phyloP scores from a whole-genome alignment of 495 filamentous ascomycete genomes.

The Neurospora sp. region DNA sequence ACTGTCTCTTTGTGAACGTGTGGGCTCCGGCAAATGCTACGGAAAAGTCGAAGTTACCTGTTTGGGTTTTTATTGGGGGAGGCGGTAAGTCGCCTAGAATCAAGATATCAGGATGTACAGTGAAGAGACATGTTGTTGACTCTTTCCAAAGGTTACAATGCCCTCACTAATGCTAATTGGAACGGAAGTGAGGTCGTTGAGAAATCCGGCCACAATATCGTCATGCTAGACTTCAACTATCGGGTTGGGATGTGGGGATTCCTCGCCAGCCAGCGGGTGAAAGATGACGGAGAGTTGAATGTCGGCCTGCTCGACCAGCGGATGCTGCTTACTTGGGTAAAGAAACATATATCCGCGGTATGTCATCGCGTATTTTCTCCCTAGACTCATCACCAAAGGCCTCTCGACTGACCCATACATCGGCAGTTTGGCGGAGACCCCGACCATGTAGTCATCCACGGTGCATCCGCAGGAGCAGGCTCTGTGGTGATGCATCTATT shows the following conservation, averaged over 20 bases:
- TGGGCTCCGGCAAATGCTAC: constrained; percentile 52
- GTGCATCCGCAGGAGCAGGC: constrained; percentile 61
- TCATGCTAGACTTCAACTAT: constrained; percentile 67
- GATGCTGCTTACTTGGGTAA: constrained; percentile 59
- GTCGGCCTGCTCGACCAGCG: constrained; percentile 65
- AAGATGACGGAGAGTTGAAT: constrained; percentile 47
- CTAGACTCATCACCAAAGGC: neutral
- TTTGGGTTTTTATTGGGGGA: constrained; percentile 70
- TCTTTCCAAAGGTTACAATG: constrained; percentile 41
- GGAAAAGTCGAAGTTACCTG: constrained; percentile 41
- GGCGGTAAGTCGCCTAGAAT: constrained; percentile 34
- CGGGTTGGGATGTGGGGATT: constrained; percentile 69
- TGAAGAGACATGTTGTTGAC: neutral
- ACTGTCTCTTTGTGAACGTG: constrained; percentile 69
- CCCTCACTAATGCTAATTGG: constrained; percentile 53
- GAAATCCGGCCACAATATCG: constrained; percentile 47
- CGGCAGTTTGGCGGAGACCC: constrained; percentile 63
- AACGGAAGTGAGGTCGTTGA: constrained; percentile 52
- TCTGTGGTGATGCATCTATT: constrained; percentile 57
- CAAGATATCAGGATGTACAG: neutral
- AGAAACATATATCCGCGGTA: constrained; percentile 49
- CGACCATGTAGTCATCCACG: constrained; percentile 57
- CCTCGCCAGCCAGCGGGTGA: constrained; percentile 51
- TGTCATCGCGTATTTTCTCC: neutral
- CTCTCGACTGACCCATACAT: neutral